Conservation (phyloP, 169 alveolate genomes). For the Plasmodium ovale region DNA sequence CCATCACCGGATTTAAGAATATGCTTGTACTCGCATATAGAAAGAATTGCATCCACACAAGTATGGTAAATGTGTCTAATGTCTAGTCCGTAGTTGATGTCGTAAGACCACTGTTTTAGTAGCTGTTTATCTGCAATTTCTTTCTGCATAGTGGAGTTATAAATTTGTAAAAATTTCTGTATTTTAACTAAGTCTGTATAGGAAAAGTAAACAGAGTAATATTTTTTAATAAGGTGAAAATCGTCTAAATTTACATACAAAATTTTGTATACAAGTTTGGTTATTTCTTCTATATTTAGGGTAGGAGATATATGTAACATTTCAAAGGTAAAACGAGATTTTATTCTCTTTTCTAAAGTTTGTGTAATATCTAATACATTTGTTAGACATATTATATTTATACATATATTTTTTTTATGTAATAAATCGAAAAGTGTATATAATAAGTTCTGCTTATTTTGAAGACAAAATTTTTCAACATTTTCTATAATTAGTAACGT, state of each 20-base stretch:
- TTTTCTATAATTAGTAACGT: slow-evolving; percentile 81
- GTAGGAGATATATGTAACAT: slow-evolving; percentile 76
- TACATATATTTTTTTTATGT: slow-evolving; percentile 72
- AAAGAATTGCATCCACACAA: slow-evolving; percentile 61
- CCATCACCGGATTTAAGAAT: background rate
- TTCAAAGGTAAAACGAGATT: slow-evolving; percentile 83
- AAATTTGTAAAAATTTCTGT: slow-evolving; percentile 39
- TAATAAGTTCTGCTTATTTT: slow-evolving; percentile 80
- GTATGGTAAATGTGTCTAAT: slow-evolving; percentile 68
- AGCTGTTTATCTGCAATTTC: slow-evolving; percentile 44
- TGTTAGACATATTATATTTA: slow-evolving; percentile 79
- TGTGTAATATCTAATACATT: slow-evolving; percentile 81
- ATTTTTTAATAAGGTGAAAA: slow-evolving; percentile 61
- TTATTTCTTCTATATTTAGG: slow-evolving; percentile 50
- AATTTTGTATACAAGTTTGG: slow-evolving; percentile 56
- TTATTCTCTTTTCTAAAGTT: slow-evolving; percentile 84
- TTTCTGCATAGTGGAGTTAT: slow-evolving; percentile 69
- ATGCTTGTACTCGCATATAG: slow-evolving; percentile 50
- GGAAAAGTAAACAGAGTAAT: slow-evolving; percentile 64
- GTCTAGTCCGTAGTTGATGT: slow-evolving; percentile 60
- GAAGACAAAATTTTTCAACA: slow-evolving; percentile 78
- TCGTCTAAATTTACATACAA: slow-evolving; percentile 71
- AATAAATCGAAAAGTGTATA: slow-evolving; percentile 80
- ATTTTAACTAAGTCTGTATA: slow-evolving; percentile 42
- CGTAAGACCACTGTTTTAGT: slow-evolving; percentile 65